Percentiles rank a stretch among this genome's conserved stretches.
Evolutionary conservation across 2,329 filamentous ascomycete species (phyloP).

Genomic region (Juglanconis oblonga): DNA sequence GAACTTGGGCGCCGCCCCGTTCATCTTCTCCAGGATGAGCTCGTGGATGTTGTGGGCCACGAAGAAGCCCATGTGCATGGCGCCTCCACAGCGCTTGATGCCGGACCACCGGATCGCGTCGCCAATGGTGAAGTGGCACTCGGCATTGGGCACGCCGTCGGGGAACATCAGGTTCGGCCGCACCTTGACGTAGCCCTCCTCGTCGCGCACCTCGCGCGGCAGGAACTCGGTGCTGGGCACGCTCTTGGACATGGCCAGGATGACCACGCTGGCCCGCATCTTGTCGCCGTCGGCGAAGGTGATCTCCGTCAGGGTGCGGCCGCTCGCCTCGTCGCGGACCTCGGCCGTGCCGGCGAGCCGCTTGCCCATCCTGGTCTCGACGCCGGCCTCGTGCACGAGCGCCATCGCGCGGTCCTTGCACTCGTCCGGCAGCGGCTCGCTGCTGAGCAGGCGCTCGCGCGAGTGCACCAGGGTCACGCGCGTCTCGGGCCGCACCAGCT

Average conservation of each 20-base stretch:
- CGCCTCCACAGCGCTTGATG: conserved; percentile 75
- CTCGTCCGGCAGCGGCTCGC: conserved; percentile 68
- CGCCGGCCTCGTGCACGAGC: conserved; percentile 58
- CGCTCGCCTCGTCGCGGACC: conserved; percentile 42
- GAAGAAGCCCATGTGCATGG: conserved; percentile 70
- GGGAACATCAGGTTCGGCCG: conserved; percentile 55
- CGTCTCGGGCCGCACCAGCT: conserved; percentile 60
- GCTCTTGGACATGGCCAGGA: conserved; percentile 66
- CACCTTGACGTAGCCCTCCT: conserved; percentile 65
- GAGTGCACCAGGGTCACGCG: conserved; percentile 76
- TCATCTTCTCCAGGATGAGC: conserved; percentile 46
- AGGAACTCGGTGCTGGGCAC: conserved; percentile 62
- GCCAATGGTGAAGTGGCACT: conserved; percentile 65
- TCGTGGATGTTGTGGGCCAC: conserved; percentile 67
- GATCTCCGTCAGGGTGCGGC: conserved; percentile 40
- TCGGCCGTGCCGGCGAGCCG: conserved; percentile 50
- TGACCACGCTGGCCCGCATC: conserved; percentile 61
- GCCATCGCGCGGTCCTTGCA: conserved; percentile 62
- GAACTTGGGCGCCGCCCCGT: conserved; percentile 40
- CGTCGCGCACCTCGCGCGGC: conserved; percentile 54
- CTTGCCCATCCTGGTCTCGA: conserved; percentile 62
- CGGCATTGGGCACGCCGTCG: conserved; percentile 51
- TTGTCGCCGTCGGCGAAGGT: conserved; percentile 59
- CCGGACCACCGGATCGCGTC: conserved; percentile 71
- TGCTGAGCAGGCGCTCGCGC: conserved; percentile 65